Evolutionary conservation across 768 basidiomycete species (phyloP).

Genomic region (Termitomyces titanicus): DNA sequence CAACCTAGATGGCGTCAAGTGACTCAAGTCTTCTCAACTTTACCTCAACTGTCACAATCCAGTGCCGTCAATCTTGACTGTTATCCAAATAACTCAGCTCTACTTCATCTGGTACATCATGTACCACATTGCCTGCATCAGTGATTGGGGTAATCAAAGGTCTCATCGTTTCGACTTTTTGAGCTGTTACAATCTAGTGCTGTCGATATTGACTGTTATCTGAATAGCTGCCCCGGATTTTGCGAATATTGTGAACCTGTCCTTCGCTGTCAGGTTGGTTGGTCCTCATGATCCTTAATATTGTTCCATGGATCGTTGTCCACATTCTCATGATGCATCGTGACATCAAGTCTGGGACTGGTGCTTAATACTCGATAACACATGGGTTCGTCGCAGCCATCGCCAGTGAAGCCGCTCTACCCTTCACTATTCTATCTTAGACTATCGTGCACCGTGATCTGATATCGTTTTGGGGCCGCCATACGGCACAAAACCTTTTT

Average conservation of each 20-base stretch:
- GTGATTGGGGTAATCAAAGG: too few relatives aligned
- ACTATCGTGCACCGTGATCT: conserved; percentile 23
- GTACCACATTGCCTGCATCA: too few relatives aligned
- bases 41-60: too few relatives aligned
- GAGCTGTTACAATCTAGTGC: conserved; percentile 16
- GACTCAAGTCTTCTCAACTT: neutral
- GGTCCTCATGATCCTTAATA: conserved; percentile 28
- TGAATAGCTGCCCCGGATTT: conserved; percentile 24
- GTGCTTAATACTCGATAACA: conserved; percentile 20
- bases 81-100: too few relatives aligned
- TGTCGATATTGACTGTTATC: conserved; percentile 28
- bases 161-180: neutral
- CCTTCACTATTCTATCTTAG: conserved; percentile 31
- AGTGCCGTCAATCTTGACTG: too few relatives aligned
- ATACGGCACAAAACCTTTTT: conserved; percentile 21
- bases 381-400: conserved; percentile 30
- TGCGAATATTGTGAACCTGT: conserved; percentile 22
- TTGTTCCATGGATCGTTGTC: conserved; percentile 26
- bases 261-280: conserved; percentile 29
- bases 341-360: conserved; percentile 17
- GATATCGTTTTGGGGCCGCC: conserved; percentile 16
- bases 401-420: conserved; percentile 31
- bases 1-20: conserved; percentile 11
- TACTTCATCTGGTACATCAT: too few relatives aligned
- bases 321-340: conserved; percentile 28